Evolutionary conservation across 176 grass and related monocot species (phyloP), one percentile per base, ranked within the genome.

Genomic region (Alloteropsis semialata): DNA sequence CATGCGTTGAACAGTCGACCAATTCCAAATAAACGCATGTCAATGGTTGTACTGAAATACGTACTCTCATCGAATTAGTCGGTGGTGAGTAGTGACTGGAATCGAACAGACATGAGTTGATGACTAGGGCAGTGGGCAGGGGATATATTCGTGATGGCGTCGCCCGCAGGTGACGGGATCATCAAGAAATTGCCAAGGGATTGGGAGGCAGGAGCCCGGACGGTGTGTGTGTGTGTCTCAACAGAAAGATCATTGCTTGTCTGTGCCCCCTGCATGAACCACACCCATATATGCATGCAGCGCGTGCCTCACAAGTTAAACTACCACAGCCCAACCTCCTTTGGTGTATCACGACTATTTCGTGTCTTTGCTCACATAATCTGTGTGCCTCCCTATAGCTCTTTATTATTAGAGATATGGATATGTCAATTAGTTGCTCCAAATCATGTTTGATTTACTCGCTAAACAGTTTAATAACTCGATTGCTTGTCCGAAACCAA

Each of bases 181-280:
- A 78, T 78, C 37, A 58, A 65, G 61, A 82, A 82, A 68, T 69
- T 83, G 73, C 86, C 74, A 77, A 64, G 81, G 55, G 51, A 82
- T 82, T 0, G 34, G 79, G 73, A 76, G 77, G 37, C 69, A 59
- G 53, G 36, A 58, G 27, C 6, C 25, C 61, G 12, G 66, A 56
- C 21, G 79, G 24, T 69, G 46, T 74, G 45, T 70, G 24, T 69
- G 46, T 74, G 45, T 70, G 39, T 44, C 44, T 62, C 86, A 72
- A 56, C 74, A 61, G 79, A 88, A 88, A 79, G 80, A 88, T 88
- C 55, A 88, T 78, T 82, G 73, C 28, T 72, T 88, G 73, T 42
- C 65, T 88, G 65, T 77, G 64, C 53, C 55, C 64, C 72, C 85
- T 76, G 65, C 79, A 42, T 70, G 49, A n/a, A n/a, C n/a, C 79